A percentile compares a stretch with the other conserved stretches of the same genome.
These are phyloP conservation scores for Leccinum fallax DNA, from an alignment of 1,284 basidiomycete species.

Conservation along the genomic window DNA sequence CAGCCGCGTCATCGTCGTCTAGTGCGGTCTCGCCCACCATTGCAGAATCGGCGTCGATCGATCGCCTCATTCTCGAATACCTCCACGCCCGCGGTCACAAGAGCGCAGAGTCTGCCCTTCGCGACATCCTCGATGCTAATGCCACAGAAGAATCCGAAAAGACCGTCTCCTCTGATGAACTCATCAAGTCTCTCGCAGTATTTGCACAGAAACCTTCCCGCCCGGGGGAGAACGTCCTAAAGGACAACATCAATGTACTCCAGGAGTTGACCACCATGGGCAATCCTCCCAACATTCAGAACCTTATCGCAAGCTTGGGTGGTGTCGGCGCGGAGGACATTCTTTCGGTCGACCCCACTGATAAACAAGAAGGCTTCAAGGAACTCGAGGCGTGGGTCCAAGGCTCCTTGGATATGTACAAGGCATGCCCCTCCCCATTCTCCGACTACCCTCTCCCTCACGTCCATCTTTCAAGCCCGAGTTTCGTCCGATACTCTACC, in stretches of 20 bases:
- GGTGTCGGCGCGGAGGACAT: conserved; percentile 82
- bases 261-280: conserved; percentile 67
- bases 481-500: conserved; percentile 90
- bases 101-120: conserved; percentile 69
- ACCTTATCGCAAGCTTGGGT: conserved; percentile 73
- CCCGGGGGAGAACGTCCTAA: conserved; percentile 67
- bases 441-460: conserved; percentile 10
- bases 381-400: conserved; percentile 95
- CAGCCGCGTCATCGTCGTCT: conserved; percentile 40
- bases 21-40: conserved; percentile 35
- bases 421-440: conserved; percentile 45
- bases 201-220: conserved; percentile 65
- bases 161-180: conserved; percentile 57
- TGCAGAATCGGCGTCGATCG: conserved; percentile 43
- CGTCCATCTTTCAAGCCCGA: conserved; percentile 67
- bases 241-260: conserved; percentile 62
- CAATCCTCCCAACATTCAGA: conserved; percentile 69
- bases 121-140: conserved; percentile 64
- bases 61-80: conserved; percentile 81
- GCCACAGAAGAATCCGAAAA: conserved; percentile 54
- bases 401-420: conserved; percentile 85
- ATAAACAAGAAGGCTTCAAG: conserved; percentile 85
- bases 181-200: conserved; percentile 66
- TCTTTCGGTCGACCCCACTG: conserved; percentile 82
- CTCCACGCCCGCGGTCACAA: conserved; percentile 81